A percentile compares a stretch with the other conserved stretches of the same genome.
phyloP scores from a whole-genome alignment of 176 grass and related monocot species.

The Phyllostachys edulis region DNA sequence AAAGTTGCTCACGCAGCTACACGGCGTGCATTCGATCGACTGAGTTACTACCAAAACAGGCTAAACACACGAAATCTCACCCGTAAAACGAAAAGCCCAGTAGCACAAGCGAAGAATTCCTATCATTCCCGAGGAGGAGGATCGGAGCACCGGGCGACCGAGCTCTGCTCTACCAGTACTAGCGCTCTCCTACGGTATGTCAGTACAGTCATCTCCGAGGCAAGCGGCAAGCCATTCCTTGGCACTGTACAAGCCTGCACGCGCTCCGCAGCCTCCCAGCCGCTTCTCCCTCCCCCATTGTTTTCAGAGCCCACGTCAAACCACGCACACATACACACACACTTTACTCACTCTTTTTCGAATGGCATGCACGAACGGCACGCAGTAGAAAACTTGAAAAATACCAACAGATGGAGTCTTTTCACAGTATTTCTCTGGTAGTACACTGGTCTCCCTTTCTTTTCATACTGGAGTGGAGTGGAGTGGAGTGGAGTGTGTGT shows the following conservation, averaged over 20 bases:
- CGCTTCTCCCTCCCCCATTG: not conserved
- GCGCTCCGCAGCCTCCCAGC: not conserved
- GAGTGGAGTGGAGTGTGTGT: too few species aligned
- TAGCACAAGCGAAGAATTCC: conserved; percentile 49
- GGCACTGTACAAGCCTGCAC: not conserved
- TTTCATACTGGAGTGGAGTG: not conserved
- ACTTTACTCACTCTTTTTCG: not conserved
- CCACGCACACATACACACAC: not conserved
- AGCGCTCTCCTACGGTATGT: not conserved
- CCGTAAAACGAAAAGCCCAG: conserved; percentile 24
- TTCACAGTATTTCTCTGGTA: not conserved
- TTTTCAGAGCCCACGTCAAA: conserved; percentile 36
- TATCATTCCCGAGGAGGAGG: conserved; percentile 68
- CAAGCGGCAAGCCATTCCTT: not conserved
- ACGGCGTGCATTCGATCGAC: not conserved
- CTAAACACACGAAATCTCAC: conserved; percentile 49
- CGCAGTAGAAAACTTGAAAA: not conserved
- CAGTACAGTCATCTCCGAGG: not conserved
- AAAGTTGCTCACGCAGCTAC: not conserved
- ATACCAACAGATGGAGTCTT: not conserved
- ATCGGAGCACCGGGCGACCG: not conserved
- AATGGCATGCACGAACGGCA: not conserved
- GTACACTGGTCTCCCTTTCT: not conserved
- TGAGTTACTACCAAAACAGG: conserved; percentile 14
- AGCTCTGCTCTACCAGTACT: too few species aligned